These are phyloP conservation scores for Leishmania aethiopica DNA, from an alignment of 208 protist genomes.

Conservation along the genomic window DNA sequence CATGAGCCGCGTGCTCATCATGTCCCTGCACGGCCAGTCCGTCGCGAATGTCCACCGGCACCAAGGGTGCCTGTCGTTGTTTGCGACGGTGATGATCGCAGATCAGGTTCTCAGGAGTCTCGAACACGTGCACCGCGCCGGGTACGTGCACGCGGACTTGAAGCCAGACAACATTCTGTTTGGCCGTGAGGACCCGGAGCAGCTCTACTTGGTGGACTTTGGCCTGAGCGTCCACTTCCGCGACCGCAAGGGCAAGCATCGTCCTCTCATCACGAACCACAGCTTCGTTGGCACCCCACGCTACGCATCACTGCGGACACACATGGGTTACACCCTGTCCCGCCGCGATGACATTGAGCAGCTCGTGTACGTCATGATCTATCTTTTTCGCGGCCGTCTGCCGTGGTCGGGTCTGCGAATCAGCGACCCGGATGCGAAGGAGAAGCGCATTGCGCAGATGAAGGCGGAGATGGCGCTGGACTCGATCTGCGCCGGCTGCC, in stretches of 20 bases:
- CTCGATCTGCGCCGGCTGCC: constrained; percentile 55
- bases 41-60: constrained; percentile 94
- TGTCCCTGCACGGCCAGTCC: constrained; percentile 97
- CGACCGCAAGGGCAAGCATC: constrained; percentile 66
- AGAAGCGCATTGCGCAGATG: constrained; percentile 49
- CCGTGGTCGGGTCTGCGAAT: constrained; percentile 94
- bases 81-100: constrained; percentile 98
- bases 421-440: constrained; percentile 58
- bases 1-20: constrained; percentile 98
- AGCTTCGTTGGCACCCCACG: constrained; percentile 79
- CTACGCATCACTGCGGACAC: constrained; percentile 96
- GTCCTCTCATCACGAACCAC: constrained; percentile 69
- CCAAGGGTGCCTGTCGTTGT: constrained; percentile 93
- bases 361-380: constrained; percentile 96
- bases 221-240: constrained; percentile 75
- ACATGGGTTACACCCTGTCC: constrained; percentile 95
- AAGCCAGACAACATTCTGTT: constrained; percentile 92
- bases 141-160: constrained; percentile 86
- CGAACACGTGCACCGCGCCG: constrained; percentile 92
- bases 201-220: constrained; percentile 82
- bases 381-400: constrained; percentile 97
- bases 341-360: constrained; percentile 91
- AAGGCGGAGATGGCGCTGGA: constrained; percentile 58
- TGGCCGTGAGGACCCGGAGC: constrained; percentile 54
- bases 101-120: constrained; percentile 95